Conservation (phyloP, 2,329 filamentous ascomycete genomes). For the Trichoderma polysporum region DNA sequence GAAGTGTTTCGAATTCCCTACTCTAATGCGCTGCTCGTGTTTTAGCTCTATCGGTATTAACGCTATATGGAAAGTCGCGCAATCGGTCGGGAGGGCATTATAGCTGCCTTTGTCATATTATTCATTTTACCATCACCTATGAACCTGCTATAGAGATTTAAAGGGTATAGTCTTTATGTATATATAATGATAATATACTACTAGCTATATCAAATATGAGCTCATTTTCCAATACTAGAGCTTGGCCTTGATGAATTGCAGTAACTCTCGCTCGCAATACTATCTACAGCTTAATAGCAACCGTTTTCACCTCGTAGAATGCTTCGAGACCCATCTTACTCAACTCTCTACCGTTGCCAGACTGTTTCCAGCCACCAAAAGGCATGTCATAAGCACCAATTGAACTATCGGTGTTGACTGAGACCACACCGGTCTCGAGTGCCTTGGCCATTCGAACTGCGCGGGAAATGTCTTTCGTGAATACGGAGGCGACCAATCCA, state of each 20-base stretch:
- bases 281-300: not conserved
- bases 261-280: not conserved
- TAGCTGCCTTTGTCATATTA: no score
- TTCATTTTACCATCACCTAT: no score
- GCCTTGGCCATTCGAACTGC: slow-evolving; percentile 40
- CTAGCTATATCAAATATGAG: not conserved
- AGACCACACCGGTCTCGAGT: slow-evolving; percentile 50
- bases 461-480: slow-evolving; percentile 48
- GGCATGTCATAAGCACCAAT: slow-evolving; percentile 26
- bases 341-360: slow-evolving; percentile 54
- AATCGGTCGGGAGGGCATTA: no score
- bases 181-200: no score
- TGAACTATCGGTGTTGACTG: slow-evolving; percentile 33
- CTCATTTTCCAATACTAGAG: not conserved
- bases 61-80: not conserved
- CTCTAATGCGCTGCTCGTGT: no score
- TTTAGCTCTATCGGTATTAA: no score
- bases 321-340: slow-evolving; percentile 42
- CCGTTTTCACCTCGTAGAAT: slow-evolving; percentile 38
- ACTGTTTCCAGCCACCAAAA: slow-evolving; percentile 55
- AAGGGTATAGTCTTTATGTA: no score
- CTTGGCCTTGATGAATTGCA: not conserved
- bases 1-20: no score
- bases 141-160: no score
- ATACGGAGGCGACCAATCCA: slow-evolving; percentile 54